phyloP scores from a whole-genome alignment of 495 filamentous ascomycete species.

The Trichodelitschia bisporula region DNA sequence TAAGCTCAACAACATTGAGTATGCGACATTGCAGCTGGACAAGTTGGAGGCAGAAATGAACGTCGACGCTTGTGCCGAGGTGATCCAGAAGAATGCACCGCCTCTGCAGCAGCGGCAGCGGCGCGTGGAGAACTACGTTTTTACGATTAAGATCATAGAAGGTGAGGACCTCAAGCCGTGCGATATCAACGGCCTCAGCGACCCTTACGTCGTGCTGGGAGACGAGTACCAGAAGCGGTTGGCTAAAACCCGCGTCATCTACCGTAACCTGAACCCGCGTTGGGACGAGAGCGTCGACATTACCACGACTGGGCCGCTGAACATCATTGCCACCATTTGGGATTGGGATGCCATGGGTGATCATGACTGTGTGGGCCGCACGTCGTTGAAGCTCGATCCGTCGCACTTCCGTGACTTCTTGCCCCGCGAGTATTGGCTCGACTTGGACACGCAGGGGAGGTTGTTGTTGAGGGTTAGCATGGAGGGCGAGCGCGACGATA shows the following conservation, averaged over 20 bases:
- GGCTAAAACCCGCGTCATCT: constrained; percentile 79
- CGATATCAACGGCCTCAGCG: constrained; percentile 79
- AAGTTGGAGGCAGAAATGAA: constrained; percentile 72
- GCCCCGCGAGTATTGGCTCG: constrained; percentile 88
- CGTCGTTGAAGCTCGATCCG: constrained; percentile 84
- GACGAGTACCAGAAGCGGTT: constrained; percentile 98
- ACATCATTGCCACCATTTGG: constrained; percentile 94
- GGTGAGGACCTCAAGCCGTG: constrained; percentile 97
- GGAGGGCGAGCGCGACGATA: constrained; percentile 96
- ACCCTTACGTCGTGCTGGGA: constrained; percentile 90
- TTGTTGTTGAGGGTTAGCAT: constrained; percentile 81
- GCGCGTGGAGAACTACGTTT: constrained; percentile 63
- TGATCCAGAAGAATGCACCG: constrained; percentile 36
- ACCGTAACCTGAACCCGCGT: constrained; percentile 74
- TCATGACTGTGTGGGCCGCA: constrained; percentile 89
- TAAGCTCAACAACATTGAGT: constrained; percentile 95
- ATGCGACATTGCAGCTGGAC: constrained; percentile 71
- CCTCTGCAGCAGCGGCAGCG: constrained; percentile 25
- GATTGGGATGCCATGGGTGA: constrained; percentile 96
- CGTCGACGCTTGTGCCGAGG: constrained; percentile 77
- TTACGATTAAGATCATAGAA: constrained; percentile 97
- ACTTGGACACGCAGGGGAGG: constrained; percentile 86
- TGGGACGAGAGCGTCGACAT: constrained; percentile 98
- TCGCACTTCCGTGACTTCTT: constrained; percentile 88
- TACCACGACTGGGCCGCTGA: constrained; percentile 70